Evolutionary conservation across 192 early-diverging fungal species (phyloP).

Genomic region (Backusella mclennaniae): DNA sequence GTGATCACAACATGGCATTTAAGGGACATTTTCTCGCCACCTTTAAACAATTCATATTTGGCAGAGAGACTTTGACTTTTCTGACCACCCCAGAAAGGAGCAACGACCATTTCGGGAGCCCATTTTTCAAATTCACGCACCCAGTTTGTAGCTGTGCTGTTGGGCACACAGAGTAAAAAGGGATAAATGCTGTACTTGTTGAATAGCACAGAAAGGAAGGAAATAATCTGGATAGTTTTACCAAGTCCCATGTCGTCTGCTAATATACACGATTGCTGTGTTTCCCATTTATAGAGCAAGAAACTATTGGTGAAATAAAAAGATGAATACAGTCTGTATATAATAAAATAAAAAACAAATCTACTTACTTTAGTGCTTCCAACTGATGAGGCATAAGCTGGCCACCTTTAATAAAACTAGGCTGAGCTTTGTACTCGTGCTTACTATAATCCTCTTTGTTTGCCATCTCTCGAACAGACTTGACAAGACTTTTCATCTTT

Average conservation of each 20-base stretch:
- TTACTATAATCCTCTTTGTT: slow-evolving; percentile 36
- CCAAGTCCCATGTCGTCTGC: slow-evolving; percentile 81
- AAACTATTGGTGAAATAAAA: slow-evolving; percentile 41
- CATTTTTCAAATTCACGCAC: slow-evolving; percentile 68
- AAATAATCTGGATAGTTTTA: slow-evolving; percentile 75
- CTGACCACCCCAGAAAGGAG: slow-evolving; percentile 53
- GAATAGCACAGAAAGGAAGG: slow-evolving; percentile 50
- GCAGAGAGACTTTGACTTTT: slow-evolving; percentile 45
- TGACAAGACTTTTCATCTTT: slow-evolving; percentile 32
- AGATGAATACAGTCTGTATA: no score
- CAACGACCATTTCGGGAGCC: slow-evolving; percentile 60
- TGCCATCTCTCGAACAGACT: slow-evolving; percentile 17
- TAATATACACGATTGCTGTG: slow-evolving; percentile 56
- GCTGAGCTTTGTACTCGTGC: slow-evolving; percentile 52
- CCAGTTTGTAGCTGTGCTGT: slow-evolving; percentile 67
- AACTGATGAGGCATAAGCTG: slow-evolving; percentile 66
- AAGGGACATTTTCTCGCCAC: slow-evolving; percentile 1
- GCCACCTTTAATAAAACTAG: slow-evolving; percentile 51
- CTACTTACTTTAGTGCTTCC: slow-evolving; percentile 51
- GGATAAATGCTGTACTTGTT: slow-evolving; percentile 51
- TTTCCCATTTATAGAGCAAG: slow-evolving; percentile 67
- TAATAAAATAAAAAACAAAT: no score
- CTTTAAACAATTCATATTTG: slow-evolving; percentile 53
- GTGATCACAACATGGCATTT: slow-evolving; percentile 73
- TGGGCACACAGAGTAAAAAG: slow-evolving; percentile 68